Evolutionary conservation across 2,329 filamentous ascomycete genomes (phyloP).

Genomic region (Arthrobotrys iridis): DNA sequence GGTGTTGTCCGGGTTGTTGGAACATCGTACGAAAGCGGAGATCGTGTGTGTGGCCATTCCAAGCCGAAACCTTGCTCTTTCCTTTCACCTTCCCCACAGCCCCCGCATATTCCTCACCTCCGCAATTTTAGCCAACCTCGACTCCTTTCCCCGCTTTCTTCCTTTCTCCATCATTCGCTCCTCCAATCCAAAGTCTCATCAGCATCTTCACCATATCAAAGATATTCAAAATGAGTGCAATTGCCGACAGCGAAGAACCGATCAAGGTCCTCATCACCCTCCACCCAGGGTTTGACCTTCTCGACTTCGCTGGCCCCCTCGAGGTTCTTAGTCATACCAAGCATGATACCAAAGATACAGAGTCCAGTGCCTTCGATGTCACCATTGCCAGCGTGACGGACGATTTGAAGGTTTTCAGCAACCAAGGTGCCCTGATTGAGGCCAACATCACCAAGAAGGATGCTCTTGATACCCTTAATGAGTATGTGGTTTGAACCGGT

Average conservation of each 20-base stretch:
- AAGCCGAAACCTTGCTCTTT: conserved; percentile 7
- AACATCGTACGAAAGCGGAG: conserved; percentile 46
- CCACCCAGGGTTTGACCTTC: conserved; percentile 68
- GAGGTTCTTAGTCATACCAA: conserved; percentile 68
- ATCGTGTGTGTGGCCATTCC: conserved; percentile 16
- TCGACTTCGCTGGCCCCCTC: conserved; percentile 69
- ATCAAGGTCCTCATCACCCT: conserved; percentile 72
- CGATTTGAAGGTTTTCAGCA: conserved; percentile 63
- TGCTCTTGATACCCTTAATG: conserved; percentile 70
- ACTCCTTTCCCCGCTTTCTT: conserved; percentile 48
- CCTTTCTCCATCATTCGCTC: conserved; percentile 14
- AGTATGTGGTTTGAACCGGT: conserved; percentile 63
- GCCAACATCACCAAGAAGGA: conserved; percentile 82
- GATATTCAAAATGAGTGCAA: conserved; percentile 56
- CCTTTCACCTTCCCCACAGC: conserved; percentile 34
- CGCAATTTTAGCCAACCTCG: conserved; percentile 33
- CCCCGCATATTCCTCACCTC: conserved; percentile 41
- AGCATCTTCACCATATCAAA: conserved; percentile 37
- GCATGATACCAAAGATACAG: conserved; percentile 67
- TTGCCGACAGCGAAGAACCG: conserved; percentile 42
- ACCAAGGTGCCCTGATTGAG: conserved; percentile 74
- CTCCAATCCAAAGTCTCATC: neutral
- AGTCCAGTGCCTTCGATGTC: conserved; percentile 66
- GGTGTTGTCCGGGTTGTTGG: conserved; percentile 27
- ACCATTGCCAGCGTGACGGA: conserved; percentile 65